Evolutionary conservation across 805 yeast genomes (phyloP).

Genomic region (Lipomyces anomalus): DNA sequence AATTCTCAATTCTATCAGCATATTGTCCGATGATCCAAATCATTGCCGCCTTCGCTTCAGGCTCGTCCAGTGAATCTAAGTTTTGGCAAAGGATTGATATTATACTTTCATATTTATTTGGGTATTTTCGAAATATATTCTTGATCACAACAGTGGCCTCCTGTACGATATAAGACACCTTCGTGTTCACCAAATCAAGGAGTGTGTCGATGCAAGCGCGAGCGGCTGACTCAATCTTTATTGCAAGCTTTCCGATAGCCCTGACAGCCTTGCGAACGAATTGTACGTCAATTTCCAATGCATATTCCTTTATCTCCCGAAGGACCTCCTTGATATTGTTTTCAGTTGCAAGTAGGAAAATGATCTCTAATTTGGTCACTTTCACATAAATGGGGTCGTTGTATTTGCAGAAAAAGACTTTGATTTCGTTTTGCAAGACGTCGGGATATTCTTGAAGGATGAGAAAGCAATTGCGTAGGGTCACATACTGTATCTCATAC

Average conservation of each 20-base stretch:
- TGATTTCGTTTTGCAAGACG: conserved; percentile 58
- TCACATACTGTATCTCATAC: conserved; percentile 79
- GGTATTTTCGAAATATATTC: conserved; percentile 72
- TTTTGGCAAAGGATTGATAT: conserved; percentile 41
- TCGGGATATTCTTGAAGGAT: conserved; percentile 61
- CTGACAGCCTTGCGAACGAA: conserved; percentile 84
- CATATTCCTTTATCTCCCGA: conserved; percentile 70
- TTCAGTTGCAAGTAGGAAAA: conserved; percentile 69
- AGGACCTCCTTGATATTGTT: conserved; percentile 56
- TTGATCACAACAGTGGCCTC: conserved; percentile 73
- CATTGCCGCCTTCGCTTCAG: conserved; percentile 71
- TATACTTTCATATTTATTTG: conserved; percentile 47
- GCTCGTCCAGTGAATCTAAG: conserved; percentile 56
- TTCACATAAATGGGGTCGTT: conserved; percentile 85
- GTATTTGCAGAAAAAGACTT: conserved; percentile 72
- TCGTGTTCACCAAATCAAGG: conserved; percentile 53
- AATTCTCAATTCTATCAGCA: conserved; percentile 43
- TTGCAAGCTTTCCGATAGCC: conserved; percentile 84
- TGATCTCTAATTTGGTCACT: conserved; percentile 83
- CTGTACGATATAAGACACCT: conserved; percentile 68
- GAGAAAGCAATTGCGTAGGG: conserved; percentile 72
- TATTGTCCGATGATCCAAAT: conserved; percentile 82
- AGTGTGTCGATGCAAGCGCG: conserved; percentile 59
- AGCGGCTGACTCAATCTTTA: conserved; percentile 61
- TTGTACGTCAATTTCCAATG: conserved; percentile 76